Evolutionary conservation across 768 basidiomycete species (phyloP).

Genomic region (Infundibulicybe gibba): DNA sequence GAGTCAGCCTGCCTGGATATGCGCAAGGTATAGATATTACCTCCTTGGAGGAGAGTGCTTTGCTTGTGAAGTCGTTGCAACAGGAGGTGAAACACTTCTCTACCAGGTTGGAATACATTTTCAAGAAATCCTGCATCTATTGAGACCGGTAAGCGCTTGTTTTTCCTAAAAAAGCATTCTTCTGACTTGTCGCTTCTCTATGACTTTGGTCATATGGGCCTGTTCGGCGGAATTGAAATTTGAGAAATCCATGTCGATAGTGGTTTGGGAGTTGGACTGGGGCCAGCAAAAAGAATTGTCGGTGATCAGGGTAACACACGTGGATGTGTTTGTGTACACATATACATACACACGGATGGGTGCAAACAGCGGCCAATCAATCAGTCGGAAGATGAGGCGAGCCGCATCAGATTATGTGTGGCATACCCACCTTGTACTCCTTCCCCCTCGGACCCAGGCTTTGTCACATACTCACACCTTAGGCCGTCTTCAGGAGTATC

Average conservation of each 20-base stretch:
- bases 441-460: too few relatives aligned
- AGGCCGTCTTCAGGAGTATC: too few relatives aligned
- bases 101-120: constrained; percentile 90
- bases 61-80: constrained; percentile 96
- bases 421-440: too few relatives aligned
- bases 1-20: neutral
- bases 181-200: constrained; percentile 93
- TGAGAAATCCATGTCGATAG: constrained; percentile 79
- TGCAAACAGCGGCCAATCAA: neutral
- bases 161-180: neutral
- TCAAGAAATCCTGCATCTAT: constrained; percentile 98
- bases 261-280: too few relatives aligned
- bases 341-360: constrained; percentile 10
- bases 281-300: constrained; percentile 5
- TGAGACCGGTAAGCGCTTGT: constrained; percentile 4
- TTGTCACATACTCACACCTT: too few relatives aligned
- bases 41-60: constrained; percentile 91
- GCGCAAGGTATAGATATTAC: constrained; percentile 30
- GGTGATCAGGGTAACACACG: too few relatives aligned
- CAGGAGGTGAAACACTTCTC: constrained; percentile 96
- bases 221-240: constrained; percentile 87
- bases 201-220: constrained; percentile 91
- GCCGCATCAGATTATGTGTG: too few relatives aligned
- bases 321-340: constrained; percentile 2
- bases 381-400: neutral